A percentile compares a stretch with the other conserved stretches of the same genome.
Conservation (phyloP, 1,284 basidiomycete species). For the Trichosporon ovoides region DNA sequence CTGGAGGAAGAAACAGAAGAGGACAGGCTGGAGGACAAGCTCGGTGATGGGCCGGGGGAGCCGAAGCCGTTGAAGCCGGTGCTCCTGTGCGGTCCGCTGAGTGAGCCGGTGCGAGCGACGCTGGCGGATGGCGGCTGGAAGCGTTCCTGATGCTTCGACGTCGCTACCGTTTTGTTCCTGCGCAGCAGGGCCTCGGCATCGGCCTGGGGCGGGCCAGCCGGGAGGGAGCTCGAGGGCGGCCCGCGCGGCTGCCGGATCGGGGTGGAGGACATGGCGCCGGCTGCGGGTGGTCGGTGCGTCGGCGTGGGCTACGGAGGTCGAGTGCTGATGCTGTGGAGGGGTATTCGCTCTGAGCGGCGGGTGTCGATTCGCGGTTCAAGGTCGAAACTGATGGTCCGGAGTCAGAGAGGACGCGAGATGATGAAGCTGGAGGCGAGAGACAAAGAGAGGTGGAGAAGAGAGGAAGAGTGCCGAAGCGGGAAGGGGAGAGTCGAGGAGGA, state of each 20-base stretch:
- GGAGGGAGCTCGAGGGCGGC: constrained; percentile 29
- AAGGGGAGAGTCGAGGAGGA: background rate
- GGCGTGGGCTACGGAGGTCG: too few relatives aligned
- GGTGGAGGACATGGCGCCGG: constrained; percentile 25
- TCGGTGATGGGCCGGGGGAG: background rate
- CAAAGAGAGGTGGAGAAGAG: background rate
- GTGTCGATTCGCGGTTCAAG: too few relatives aligned
- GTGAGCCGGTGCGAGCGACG: background rate
- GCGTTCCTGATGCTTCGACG: constrained; percentile 19
- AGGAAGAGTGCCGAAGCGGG: too few relatives aligned
- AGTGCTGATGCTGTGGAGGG: too few relatives aligned
- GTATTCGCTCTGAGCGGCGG: too few relatives aligned
- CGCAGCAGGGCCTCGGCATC: constrained; percentile 34
- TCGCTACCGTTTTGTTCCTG: constrained; percentile 38
- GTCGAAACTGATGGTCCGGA: too few relatives aligned
- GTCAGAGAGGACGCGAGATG: too few relatives aligned
- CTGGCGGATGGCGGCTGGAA: background rate
- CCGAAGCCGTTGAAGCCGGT: background rate
- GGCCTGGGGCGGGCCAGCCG: constrained; percentile 28
- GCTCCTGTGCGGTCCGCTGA: constrained; percentile 16
- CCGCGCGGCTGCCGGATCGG: constrained; percentile 45
- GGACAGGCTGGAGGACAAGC: constrained; percentile 8
- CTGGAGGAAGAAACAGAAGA: background rate
- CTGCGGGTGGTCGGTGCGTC: background rate
- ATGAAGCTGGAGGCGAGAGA: background rate